Base-by-base conservation (phyloP, 768 basidiomycete species). In the Epithele typhae region DNA sequence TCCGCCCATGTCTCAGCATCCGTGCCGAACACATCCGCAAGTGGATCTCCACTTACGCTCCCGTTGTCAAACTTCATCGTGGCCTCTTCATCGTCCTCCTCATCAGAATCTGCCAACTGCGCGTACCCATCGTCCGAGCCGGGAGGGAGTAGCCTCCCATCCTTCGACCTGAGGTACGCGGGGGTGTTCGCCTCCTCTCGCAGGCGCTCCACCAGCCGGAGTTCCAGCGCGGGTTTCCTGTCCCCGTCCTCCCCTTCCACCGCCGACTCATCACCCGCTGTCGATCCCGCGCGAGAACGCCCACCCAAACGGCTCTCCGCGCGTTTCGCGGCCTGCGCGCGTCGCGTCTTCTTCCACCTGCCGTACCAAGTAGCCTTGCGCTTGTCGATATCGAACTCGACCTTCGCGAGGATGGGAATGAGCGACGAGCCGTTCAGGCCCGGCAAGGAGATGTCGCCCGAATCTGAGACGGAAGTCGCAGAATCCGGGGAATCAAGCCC, bases 371-470 rank as follows among this genome's bases (percentile, higher is more conserved):
- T 68, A 2, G 92, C 93, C 53, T 75, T 83, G 43, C 78, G 71
- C 32, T 73, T 72, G 64, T 96, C 94, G 56, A 98, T 84, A 62
- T 96, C 92, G 57, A 98, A 96, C 63, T 97, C 93, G 11, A 98
- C 81, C 64, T 94, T 94, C 40, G 92, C 94, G 23, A 98, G 76
- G 46, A 96, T 83, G 4, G 87, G 88, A 43, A 91, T 81, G 19
- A 89, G 66, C 21, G 83, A 77, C 38, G 77, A 64, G 5, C 82
- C 80, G 46, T 65, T 63, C 33, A 88, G 71, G 6, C 86, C 87
- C 4, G 86, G 82, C 9, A 89, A 73, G 43, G 82, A 74, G 46
- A 87, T 68, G 19, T 75, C 74, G 39, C 74, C 69, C 14, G 71
- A 72, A n/a, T 52, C 55, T 12, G 55, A 58, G 3, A 60, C 44